phyloP scores from a whole-genome alignment of 352 stramenopile genomes.

The Pythium scleroteichum region DNA sequence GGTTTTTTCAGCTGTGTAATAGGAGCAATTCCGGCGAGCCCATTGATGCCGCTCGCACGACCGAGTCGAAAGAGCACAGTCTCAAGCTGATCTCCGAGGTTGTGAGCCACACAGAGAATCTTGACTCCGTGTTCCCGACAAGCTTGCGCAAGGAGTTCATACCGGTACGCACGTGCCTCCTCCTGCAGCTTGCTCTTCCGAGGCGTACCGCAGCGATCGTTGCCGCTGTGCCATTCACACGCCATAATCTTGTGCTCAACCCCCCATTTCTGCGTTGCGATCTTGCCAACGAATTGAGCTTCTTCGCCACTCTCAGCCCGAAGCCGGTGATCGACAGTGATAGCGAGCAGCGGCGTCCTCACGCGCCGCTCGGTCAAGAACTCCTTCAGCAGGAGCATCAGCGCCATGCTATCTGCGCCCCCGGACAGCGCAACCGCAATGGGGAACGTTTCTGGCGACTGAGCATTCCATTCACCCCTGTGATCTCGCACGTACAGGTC shows the following conservation, averaged over 20 bases:
- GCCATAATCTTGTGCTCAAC: conserved; percentile 56
- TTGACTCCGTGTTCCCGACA: conserved; percentile 55
- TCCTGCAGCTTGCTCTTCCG: conserved; percentile 78
- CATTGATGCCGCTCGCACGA: conserved; percentile 72
- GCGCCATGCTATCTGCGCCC: conserved; percentile 78
- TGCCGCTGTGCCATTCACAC: conserved; percentile 49
- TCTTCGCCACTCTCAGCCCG: conserved; percentile 65
- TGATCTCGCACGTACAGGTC: conserved; percentile 2
- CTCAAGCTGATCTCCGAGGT: conserved; percentile 77
- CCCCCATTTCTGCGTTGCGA: conserved; percentile 42
- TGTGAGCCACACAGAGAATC: conserved; percentile 81
- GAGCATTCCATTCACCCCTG: neutral
- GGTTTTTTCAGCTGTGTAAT: conserved; percentile 5
- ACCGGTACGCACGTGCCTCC: conserved; percentile 64
- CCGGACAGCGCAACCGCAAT: conserved; percentile 76
- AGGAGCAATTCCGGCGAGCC: conserved; percentile 62
- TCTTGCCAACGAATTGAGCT: conserved; percentile 46
- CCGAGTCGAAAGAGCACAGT: conserved; percentile 81
- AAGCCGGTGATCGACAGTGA: conserved; percentile 80
- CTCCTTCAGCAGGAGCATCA: conserved; percentile 75
- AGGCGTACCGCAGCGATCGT: conserved; percentile 22
- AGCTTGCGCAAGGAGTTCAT: conserved; percentile 54
- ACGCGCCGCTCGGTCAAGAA: conserved; percentile 50
- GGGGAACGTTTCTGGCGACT: conserved; percentile 33
- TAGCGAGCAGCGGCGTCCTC: conserved; percentile 63